A percentile compares a stretch with the other conserved stretches of the same genome.
Conservation (phyloP, 2,329 filamentous ascomycete genomes). For the Lecanoromycetidae sp. region DNA sequence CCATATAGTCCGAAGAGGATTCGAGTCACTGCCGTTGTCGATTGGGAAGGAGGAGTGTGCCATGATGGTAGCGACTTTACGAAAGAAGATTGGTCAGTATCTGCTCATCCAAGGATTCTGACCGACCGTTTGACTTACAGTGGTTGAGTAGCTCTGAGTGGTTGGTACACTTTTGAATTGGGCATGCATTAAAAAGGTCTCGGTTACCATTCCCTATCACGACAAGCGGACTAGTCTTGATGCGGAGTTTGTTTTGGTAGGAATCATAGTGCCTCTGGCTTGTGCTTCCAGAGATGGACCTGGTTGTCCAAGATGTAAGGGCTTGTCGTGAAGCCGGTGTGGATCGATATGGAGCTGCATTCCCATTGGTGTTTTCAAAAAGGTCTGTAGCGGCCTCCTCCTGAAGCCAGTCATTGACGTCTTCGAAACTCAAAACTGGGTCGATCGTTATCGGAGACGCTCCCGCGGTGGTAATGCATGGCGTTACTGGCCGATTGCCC, state of each 20-base stretch:
- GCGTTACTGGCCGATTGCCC: background rate
- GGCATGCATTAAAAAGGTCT: slow-evolving; percentile 2
- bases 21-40: background rate
- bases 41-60: background rate
- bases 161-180: background rate
- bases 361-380: too few species aligned
- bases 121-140: too few species aligned
- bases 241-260: background rate
- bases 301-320: too few species aligned
- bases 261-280: background rate
- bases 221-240: background rate
- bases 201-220: background rate
- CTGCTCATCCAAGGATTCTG: too few species aligned
- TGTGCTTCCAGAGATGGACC: background rate
- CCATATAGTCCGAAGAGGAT: background rate
- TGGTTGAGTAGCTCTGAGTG: slow-evolving; percentile 6
- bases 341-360: too few species aligned
- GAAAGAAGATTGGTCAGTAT: background rate
- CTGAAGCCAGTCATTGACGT: background rate
- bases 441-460: background rate
- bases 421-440: too few species aligned
- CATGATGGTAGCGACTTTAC: background rate
- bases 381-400: background rate
- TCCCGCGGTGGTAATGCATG: background rate
- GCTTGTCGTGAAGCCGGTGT: too few species aligned